Conservation (phyloP, 2,329 filamentous ascomycete genomes). For the Aspergillus tanneri region DNA sequence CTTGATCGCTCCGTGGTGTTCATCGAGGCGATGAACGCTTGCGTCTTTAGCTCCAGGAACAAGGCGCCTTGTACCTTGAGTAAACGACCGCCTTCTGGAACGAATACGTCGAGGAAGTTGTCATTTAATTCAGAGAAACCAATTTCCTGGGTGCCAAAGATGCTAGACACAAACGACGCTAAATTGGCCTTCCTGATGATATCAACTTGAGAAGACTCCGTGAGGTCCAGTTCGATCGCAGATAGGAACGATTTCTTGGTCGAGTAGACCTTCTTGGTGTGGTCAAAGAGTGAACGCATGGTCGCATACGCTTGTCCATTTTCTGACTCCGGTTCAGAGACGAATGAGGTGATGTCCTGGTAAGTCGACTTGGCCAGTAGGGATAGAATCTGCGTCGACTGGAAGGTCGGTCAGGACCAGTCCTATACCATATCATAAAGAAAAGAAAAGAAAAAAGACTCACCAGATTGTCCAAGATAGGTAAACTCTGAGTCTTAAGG, state of each 20-base stretch:
- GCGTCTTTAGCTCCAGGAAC: slow-evolving; percentile 65
- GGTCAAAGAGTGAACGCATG: slow-evolving; percentile 62
- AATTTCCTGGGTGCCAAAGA: slow-evolving; percentile 64
- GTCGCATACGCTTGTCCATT: slow-evolving; percentile 62
- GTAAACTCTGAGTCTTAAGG: slow-evolving; percentile 59
- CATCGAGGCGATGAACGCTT: slow-evolving; percentile 63
- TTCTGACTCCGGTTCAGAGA: slow-evolving; percentile 55
- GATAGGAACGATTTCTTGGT: slow-evolving; percentile 57
- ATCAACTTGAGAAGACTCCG: slow-evolving; percentile 54
- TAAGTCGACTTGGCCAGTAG: slow-evolving; percentile 58
- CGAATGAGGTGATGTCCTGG: slow-evolving; percentile 57
- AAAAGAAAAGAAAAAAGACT: slow-evolving; percentile 22
- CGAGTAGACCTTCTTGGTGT: slow-evolving; percentile 62
- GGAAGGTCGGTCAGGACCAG: not conserved
- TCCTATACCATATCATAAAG: slow-evolving; percentile 1
- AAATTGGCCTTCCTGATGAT: slow-evolving; percentile 64
- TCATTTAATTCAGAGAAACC: slow-evolving; percentile 64
- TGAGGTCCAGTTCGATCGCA: slow-evolving; percentile 53
- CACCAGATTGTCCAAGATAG: slow-evolving; percentile 62
- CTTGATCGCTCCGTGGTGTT: slow-evolving; percentile 56
- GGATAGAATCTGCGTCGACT: slow-evolving; percentile 61
- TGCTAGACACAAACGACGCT: slow-evolving; percentile 63
- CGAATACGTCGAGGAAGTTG: slow-evolving; percentile 63
- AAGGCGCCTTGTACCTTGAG: slow-evolving; percentile 61
- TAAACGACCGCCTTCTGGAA: slow-evolving; percentile 58